Base-by-base conservation (phyloP, 2,329 filamentous ascomycete species). In the Diaporthe nobilis region DNA sequence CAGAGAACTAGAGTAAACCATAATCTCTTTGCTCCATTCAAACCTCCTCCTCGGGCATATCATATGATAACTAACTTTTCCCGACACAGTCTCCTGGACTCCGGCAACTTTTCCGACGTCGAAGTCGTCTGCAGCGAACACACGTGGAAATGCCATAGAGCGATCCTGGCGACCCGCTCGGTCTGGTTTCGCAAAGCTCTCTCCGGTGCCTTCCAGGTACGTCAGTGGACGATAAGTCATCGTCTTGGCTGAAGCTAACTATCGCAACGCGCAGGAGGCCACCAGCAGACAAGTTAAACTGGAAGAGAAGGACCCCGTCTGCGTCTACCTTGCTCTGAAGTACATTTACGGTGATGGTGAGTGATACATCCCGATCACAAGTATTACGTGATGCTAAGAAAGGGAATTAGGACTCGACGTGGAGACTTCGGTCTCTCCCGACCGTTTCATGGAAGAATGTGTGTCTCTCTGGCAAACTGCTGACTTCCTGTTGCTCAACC, bases 131-230 rank as follows among this genome's bases (percentile, higher is more conserved):
- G 63, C 25, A 44, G 34, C 1, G 25, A 60, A 7, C 39, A 42
- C 20, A 8, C 13, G 12, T 74, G 57, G 20, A 55, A 60, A 13
- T 74, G 72, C n/a, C 72, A 74, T 31, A 34, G 53, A 9, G 63
- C 72, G 4, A 63, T 74, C 17, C 34, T 74, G 7, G 31, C 37
- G 2, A 37, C 7, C 25, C 63, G 63, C 12, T 74, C 72, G 1
- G 39, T 8, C 39, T 74, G 55, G 55, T 74, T 74, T 39, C 28
- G 31, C 15, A 68, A 53, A 22, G 68, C 47, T 25, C 42, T 74
- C 7, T 37, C 13, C 1, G 72, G 68, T 7, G 4, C 49, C 13
- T 51, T 51, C 20, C 28, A 71, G 53, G 72, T 74, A 34, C 9
- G 31, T 8, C 0, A 5, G 6, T n/a, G 4, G 9, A 10, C 60